A percentile compares a stretch with the other conserved stretches of the same genome.
Conservation (phyloP, 2,329 filamentous ascomycete genomes). For the Diatrype stigma region DNA sequence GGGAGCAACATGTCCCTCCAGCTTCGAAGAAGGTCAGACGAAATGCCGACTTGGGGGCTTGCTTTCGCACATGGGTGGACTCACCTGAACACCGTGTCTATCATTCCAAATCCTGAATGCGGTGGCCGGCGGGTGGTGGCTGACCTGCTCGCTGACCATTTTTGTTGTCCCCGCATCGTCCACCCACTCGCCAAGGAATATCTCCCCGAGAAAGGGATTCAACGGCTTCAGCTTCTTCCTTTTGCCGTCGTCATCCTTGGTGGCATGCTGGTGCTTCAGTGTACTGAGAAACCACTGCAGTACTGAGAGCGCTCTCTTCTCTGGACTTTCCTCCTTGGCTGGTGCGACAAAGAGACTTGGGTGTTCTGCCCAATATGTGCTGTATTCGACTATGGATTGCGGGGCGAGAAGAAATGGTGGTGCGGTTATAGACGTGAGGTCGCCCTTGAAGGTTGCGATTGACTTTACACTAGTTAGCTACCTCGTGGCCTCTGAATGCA, state of each 20-base stretch:
- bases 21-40: slow-evolving; percentile 27
- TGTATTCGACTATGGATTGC: slow-evolving; percentile 76
- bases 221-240: slow-evolving; percentile 92
- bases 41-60: not conserved
- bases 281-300: slow-evolving; percentile 95
- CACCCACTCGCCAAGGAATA: slow-evolving; percentile 89
- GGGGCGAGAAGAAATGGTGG: slow-evolving; percentile 79
- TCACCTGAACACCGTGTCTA: slow-evolving; percentile 63
- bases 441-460: slow-evolving; percentile 77
- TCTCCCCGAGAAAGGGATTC: slow-evolving; percentile 92
- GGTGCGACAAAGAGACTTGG: slow-evolving; percentile 77
- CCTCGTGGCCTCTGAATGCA: too few relatives aligned
- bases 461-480: slow-evolving; percentile 41
- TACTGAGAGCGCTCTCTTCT: slow-evolving; percentile 81
- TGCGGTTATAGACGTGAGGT: slow-evolving; percentile 74
- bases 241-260: slow-evolving; percentile 71
- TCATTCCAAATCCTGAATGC: slow-evolving; percentile 90
- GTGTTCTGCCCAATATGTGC: slow-evolving; percentile 78
- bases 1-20: slow-evolving; percentile 91
- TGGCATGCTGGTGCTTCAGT: slow-evolving; percentile 78
- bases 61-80: not conserved
- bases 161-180: slow-evolving; percentile 77
- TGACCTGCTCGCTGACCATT: slow-evolving; percentile 90
- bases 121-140: slow-evolving; percentile 90
- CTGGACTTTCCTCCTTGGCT: slow-evolving; percentile 70